These are phyloP conservation scores for Globisporangium canariense DNA, from an alignment of 352 stramenopile genomes.

Conservation along the genomic window DNA sequence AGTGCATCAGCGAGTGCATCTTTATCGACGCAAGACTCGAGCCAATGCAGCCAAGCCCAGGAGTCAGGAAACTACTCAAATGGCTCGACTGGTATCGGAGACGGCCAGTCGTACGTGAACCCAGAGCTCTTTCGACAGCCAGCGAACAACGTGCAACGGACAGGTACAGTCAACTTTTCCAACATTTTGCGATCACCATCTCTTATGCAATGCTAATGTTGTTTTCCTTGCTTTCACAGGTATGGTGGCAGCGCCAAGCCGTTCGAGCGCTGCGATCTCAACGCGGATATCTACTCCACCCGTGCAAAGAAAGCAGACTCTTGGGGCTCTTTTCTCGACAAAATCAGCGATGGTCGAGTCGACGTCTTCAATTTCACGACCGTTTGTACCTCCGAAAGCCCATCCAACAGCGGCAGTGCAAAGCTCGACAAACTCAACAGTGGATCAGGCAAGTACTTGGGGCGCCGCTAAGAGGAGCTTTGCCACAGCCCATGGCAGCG, in stretches of 20 bases:
- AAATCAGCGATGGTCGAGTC: constrained; percentile 57
- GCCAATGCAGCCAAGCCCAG: constrained; percentile 8
- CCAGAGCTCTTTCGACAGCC: constrained; percentile 48
- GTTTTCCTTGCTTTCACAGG: neutral
- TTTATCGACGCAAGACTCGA: constrained; percentile 2
- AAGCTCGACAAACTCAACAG: constrained; percentile 2
- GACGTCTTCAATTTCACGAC: constrained; percentile 65
- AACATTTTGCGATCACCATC: neutral
- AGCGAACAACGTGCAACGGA: constrained; percentile 5
- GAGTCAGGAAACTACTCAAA: neutral
- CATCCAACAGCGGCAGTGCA: neutral
- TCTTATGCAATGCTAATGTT: neutral
- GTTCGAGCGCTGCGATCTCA: neutral
- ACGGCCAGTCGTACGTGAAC: constrained; percentile 82
- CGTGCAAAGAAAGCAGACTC: constrained; percentile 38
- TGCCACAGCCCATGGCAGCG: constrained; percentile 5
- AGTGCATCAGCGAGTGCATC: constrained; percentile 15
- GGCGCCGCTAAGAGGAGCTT: constrained; percentile 32
- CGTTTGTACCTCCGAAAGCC: constrained; percentile 43
- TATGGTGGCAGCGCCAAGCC: neutral
- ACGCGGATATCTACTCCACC: neutral
- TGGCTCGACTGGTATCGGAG: constrained; percentile 45
- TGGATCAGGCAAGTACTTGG: constrained; percentile 26
- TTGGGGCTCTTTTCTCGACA: constrained; percentile 54
- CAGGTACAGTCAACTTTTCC: constrained; percentile 17